phyloP scores from a whole-genome alignment of 257 asterid species.

The Rubia yunnanensis region DNA sequence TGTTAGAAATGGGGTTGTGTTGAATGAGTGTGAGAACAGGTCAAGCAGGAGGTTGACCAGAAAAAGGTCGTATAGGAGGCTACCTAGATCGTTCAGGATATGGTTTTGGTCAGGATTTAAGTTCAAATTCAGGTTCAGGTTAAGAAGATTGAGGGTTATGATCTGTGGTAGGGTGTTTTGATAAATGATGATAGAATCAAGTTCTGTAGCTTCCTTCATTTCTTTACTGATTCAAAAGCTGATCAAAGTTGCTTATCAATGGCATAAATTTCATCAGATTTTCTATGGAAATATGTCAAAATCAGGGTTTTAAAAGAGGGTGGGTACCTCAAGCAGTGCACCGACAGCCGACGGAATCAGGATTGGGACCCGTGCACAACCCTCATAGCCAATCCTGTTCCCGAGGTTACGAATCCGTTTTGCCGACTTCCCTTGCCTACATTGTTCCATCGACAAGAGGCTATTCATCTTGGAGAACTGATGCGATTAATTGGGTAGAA shows the following conservation, averaged over 20 bases:
- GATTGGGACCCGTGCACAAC: no score
- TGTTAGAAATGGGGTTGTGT: constrained; percentile 11
- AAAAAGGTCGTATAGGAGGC: constrained; percentile 37
- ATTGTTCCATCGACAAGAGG: no score
- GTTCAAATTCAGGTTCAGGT: constrained; percentile 32
- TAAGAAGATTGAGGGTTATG: constrained; percentile 34
- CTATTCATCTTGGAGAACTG: no score
- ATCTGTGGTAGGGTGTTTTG: constrained; percentile 29
- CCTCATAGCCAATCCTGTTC: no score
- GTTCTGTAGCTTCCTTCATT: constrained; percentile 1
- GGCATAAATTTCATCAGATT: background rate
- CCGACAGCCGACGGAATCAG: no score
- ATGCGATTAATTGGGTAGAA: no score
- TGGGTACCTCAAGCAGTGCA: no score
- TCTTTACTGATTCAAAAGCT: background rate
- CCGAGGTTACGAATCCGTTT: no score
- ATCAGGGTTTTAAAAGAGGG: no score
- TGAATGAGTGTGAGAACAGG: constrained; percentile 6
- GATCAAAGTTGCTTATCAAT: no score
- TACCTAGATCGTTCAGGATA: constrained; percentile 34
- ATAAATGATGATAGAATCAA: background rate
- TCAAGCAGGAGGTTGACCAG: constrained; percentile 28
- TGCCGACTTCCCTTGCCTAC: no score
- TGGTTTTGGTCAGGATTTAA: constrained; percentile 44
- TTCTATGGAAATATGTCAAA: background rate